These are phyloP conservation scores for Eucalyptus tenuipes DNA, from an alignment of 345 rosid species.

Conservation along the genomic window DNA sequence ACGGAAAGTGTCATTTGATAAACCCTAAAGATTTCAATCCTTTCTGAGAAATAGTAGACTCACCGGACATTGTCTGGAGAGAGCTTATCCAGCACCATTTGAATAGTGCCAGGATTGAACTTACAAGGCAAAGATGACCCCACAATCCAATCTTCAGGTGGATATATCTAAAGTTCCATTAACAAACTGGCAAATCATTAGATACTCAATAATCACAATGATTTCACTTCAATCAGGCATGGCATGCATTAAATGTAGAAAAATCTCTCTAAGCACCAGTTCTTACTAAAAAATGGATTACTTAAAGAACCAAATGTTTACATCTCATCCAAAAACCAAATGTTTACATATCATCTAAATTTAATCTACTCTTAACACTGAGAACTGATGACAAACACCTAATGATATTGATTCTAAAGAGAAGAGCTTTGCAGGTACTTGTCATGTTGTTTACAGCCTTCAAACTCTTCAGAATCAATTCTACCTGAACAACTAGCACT, in stretches of 20 bases:
- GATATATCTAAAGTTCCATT: conserved; percentile 35
- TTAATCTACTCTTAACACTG: background rate
- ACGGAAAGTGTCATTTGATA: background rate
- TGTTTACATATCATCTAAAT: background rate
- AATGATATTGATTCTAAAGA: background rate
- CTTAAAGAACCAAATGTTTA: background rate
- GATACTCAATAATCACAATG: background rate
- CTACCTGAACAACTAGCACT: background rate
- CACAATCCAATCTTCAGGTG: conserved; percentile 77
- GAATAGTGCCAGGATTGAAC: conserved; percentile 45
- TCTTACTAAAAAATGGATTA: background rate
- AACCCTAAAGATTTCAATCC: background rate
- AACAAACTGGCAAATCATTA: background rate
- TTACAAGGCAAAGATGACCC: conserved; percentile 66
- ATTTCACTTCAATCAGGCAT: background rate
- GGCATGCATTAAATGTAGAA: background rate
- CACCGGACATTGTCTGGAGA: conserved; percentile 59
- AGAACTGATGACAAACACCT: background rate
- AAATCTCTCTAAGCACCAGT: background rate
- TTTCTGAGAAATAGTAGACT: background rate
- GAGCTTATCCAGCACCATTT: conserved; percentile 54
- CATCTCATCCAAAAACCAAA: background rate
- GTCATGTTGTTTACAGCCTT: background rate
- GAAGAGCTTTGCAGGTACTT: background rate
- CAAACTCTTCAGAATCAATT: background rate